Evolutionary conservation across 768 basidiomycete species (phyloP).

Genomic region (Pleurotus tuber-regium): DNA sequence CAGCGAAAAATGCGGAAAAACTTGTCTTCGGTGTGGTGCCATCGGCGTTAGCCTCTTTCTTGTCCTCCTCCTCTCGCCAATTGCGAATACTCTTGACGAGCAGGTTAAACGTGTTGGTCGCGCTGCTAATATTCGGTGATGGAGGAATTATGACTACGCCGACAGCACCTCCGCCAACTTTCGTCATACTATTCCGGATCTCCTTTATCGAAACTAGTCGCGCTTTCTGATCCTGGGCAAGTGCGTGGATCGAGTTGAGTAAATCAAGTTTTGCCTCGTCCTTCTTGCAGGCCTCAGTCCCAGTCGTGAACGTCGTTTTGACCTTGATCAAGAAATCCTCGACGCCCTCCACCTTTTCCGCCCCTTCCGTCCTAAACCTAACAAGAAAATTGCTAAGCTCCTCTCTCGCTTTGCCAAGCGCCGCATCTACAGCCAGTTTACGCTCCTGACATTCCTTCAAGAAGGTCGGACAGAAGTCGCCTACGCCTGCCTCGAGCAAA

Average conservation of each 20-base stretch:
- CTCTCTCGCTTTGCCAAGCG: conserved; percentile 5
- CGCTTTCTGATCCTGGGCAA: conserved; percentile 1
- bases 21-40: conserved; percentile 6
- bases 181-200: conserved; percentile 6
- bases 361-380: conserved; percentile 5
- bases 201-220: conserved; percentile 5
- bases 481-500: background rate
- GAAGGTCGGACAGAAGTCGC: conserved; percentile 11
- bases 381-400: conserved; percentile 6
- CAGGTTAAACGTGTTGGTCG: conserved; percentile 10
- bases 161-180: conserved; percentile 6
- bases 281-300: conserved; percentile 7
- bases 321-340: conserved; percentile 1
- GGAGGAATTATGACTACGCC: conserved; percentile 13
- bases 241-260: conserved; percentile 1
- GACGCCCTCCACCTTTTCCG: background rate
- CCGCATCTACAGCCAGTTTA: conserved; percentile 7
- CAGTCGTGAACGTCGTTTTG: background rate
- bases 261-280: conserved; percentile 15
- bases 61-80: conserved; percentile 12
- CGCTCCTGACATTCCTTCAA: conserved; percentile 7
- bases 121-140: conserved; percentile 10
- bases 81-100: conserved; percentile 10
- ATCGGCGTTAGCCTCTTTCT: conserved; percentile 8
- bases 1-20: conserved; percentile 12